These are phyloP conservation scores for Elongisporangium prolatum DNA, from an alignment of 352 stramenopile genomes.

Conservation along the genomic window DNA sequence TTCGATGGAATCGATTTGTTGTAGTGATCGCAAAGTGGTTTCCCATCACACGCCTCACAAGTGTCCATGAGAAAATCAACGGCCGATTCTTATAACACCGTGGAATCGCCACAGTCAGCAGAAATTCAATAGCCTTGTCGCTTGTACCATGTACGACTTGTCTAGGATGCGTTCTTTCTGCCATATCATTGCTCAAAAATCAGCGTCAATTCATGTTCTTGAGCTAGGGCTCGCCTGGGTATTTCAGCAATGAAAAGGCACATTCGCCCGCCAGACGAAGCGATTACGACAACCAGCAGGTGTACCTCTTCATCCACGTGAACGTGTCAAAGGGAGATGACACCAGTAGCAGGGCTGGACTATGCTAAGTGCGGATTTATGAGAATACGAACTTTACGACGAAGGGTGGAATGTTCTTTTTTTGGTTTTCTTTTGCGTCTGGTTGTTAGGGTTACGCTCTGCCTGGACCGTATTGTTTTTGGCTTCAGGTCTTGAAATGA, in stretches of 20 bases:
- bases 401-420: neutral
- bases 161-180: slow-evolving; percentile 9
- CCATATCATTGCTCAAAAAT: slow-evolving; percentile 23
- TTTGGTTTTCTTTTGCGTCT: neutral
- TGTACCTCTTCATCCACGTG: too few relatives aligned
- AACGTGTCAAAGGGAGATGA: too few relatives aligned
- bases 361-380: neutral
- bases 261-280: too few relatives aligned
- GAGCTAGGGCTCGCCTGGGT: too few relatives aligned
- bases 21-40: neutral
- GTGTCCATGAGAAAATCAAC: too few relatives aligned
- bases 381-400: neutral
- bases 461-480: neutral
- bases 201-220: slow-evolving; percentile 16
- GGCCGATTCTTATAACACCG: too few relatives aligned
- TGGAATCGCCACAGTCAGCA: slow-evolving; percentile 22
- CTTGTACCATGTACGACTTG: slow-evolving; percentile 27
- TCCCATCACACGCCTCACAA: too few relatives aligned
- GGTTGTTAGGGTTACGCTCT: neutral
- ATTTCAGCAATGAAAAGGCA: too few relatives aligned
- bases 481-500: neutral
- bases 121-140: slow-evolving; percentile 16
- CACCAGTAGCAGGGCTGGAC: too few relatives aligned
- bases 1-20: slow-evolving; percentile 10
- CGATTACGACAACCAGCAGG: too few relatives aligned